Base-by-base conservation (phyloP, 495 filamentous ascomycete species). In the Xylaria telfairii region DNA sequence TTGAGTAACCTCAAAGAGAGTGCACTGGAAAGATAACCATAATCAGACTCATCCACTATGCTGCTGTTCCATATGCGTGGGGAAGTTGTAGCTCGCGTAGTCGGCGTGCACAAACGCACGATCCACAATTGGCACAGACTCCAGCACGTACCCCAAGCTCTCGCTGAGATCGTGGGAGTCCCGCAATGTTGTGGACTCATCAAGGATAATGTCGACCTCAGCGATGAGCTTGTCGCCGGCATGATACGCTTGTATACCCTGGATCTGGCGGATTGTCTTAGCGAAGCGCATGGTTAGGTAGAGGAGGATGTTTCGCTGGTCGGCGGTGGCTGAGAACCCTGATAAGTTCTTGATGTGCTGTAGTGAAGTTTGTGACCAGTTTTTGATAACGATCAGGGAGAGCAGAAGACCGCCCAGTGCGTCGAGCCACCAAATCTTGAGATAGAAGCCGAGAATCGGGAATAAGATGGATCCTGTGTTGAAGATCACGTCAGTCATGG, bases 231-330 rank as follows among this genome's bases (percentile, higher is more conserved):
- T 92, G 72, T 98, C 94, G 9, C 95, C 95, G 0, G 91, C 88
- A 74, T 97, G 93, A 76, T 98, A 98, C 0, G 94, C 94, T 67
- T 95, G 90, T 21, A 97, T 77, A 28, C 93, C 91, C 75, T 97
- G 94, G 47, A 98, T 96, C 74, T 94, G 92, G 73, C 90, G 90
- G 70, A 98, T 95, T 4, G 92, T 91, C 62, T 92, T 93, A 26
- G 94, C 95, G 75, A 98, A 98, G 2, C 95, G 89, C 94, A 98
- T 97, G 1, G 93, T 95, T 69, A 96, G 86, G 81, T 98, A 98
- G 0, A 98, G 84, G 9, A 98, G 82, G 24, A 97, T 87, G 75
- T 95, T 97, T 44, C 93, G 87, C 73, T 97, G 92, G 64, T 92
- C 91, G 0, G 92, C 88, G 0, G 90, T 89, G 32, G 93, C 93